phyloP scores from a whole-genome alignment of 768 basidiomycete genomes.

The Sporobolomyces roseus region DNA sequence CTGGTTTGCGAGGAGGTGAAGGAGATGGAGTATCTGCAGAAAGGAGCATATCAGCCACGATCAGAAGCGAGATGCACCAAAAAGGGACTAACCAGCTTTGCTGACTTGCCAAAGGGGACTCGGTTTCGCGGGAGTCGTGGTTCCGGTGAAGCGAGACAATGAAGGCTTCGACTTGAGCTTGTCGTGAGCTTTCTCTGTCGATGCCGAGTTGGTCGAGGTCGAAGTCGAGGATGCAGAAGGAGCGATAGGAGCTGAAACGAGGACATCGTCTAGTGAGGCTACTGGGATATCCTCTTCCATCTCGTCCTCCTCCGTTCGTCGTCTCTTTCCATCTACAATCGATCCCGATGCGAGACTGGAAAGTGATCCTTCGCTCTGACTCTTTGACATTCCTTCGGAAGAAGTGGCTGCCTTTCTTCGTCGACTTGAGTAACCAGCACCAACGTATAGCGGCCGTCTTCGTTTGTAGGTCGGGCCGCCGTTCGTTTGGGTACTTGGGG shows the following conservation, averaged over 20 bases:
- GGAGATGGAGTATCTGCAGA: constrained; percentile 25
- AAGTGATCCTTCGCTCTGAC: constrained; percentile 28
- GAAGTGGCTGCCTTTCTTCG: neutral
- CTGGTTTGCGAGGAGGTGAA: constrained; percentile 20
- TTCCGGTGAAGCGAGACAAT: neutral
- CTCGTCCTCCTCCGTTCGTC: neutral
- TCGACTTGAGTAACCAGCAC: constrained; percentile 34
- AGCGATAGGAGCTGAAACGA: neutral
- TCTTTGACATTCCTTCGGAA: constrained; percentile 1
- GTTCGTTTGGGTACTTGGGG: neutral
- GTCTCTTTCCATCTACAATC: constrained; percentile 27
- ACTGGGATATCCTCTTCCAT: constrained; percentile 30
- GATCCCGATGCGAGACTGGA: neutral
- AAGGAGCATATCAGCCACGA: too few relatives aligned
- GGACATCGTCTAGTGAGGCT: constrained; percentile 25
- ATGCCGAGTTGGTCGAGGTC: neutral
- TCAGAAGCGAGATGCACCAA: neutral
- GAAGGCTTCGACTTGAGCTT: neutral
- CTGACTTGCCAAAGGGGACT: constrained; percentile 39
- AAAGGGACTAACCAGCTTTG: constrained; percentile 26
- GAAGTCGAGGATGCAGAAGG: neutral
- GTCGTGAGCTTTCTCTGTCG: neutral
- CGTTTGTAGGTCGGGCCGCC: neutral
- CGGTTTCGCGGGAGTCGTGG: constrained; percentile 30
- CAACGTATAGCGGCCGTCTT: constrained; percentile 35